Base-by-base conservation (phyloP, 257 asterid genomes). In the Capsicum chinense region DNA sequence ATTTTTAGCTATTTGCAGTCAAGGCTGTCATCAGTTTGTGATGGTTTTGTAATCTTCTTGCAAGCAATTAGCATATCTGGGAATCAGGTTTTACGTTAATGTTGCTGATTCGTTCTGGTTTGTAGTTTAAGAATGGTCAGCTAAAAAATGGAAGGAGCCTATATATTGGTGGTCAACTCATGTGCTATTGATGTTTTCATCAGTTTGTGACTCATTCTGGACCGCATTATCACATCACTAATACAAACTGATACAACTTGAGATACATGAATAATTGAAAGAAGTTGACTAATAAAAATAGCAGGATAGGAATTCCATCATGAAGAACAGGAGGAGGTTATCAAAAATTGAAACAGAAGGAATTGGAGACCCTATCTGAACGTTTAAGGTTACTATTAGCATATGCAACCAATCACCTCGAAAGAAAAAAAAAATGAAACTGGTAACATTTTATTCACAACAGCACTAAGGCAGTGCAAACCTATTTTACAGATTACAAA, bases 261-360 rank as follows among this genome's bases (percentile, higher is more conserved):
- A 56, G 58, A 56, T 56, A 62, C 69, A 62, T 21, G 39, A 62
- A 21, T 62, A 19, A 62, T 62, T 62, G 33, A 12, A 21, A 62
- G 39, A 62, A 21, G 9, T 62, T 62, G 39, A 62, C 69, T 62
- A 62, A 62, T 35, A 62, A 62, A 62, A n/a, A 19, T 62, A 62
- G 21, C 8, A 21, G 69, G 69, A 62, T 62, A 62, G 69, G 69
- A 62, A 62, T 62, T 62, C 69, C 69, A 62, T 19, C 68, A 21
- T 62, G 69, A 59, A 59, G 66, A 59, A 59, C 33, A n/a, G 66
- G 66, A 59, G 66, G 66, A 59, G 66, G 66, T 59, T 59, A 21
- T 59, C 66, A 59, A 59, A 44, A 59, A 17, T 59, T 62, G 69
- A 21, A 62, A 9, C 39, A 21, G 39, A 62, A 62, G 69, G 39